These are phyloP conservation scores for Debaryomyces sp. DNA, from an alignment of 1,139 yeast genomes.

Conservation along the genomic window DNA sequence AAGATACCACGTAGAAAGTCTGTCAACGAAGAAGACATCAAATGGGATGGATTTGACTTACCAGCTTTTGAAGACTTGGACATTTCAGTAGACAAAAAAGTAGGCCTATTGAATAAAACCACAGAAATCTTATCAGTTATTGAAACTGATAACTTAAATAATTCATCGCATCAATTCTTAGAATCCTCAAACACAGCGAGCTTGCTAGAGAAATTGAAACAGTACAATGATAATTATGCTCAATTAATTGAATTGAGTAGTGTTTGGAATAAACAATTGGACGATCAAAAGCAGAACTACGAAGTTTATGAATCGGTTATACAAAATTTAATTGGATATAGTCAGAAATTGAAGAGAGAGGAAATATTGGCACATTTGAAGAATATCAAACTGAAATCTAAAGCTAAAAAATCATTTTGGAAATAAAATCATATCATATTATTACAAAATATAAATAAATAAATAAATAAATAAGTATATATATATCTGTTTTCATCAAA, in stretches of 20 bases:
- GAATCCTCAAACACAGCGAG: conserved; percentile 18
- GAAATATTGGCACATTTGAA: conserved; percentile 46
- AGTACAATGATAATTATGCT: conserved; percentile 29
- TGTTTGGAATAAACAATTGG: conserved; percentile 51
- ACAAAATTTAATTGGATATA: conserved; percentile 70
- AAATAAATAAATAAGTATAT: no score
- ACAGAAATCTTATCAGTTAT: conserved; percentile 29
- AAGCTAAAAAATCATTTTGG: conserved; percentile 16
- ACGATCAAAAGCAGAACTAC: conserved; percentile 51
- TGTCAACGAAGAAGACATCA: conserved; percentile 31
- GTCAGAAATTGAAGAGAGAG: conserved; percentile 57
- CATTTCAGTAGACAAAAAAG: conserved; percentile 22
- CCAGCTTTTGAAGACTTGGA: conserved; percentile 29
- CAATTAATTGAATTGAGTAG: conserved; percentile 41
- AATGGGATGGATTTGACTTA: conserved; percentile 34
- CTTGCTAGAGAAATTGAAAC: conserved; percentile 30
- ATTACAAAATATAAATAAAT: neutral
- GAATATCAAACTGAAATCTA: conserved; percentile 24
- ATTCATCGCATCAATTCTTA: conserved; percentile 34
- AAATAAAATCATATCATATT: neutral
- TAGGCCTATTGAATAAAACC: conserved; percentile 24
- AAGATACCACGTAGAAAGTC: conserved; percentile 21
- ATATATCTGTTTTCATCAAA: neutral
- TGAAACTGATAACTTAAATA: conserved; percentile 40
- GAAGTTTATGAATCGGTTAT: conserved; percentile 71